phyloP scores from a whole-genome alignment of 2,329 filamentous ascomycete genomes.

The Fusarium phyllophilum region DNA sequence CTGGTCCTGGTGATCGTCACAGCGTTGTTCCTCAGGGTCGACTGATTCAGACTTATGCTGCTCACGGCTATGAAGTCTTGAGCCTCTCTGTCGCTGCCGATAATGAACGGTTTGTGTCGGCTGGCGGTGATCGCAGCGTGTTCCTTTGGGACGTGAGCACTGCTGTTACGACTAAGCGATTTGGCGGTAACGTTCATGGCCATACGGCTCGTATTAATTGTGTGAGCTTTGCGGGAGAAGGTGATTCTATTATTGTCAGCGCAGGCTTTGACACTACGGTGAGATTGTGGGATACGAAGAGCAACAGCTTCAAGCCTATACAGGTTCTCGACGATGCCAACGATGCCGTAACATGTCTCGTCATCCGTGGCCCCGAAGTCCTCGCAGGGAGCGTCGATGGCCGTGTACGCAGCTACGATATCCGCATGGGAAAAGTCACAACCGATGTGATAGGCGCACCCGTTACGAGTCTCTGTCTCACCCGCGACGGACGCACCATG shows the following conservation, averaged over 20 bases:
- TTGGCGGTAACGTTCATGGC: slow-evolving; percentile 68
- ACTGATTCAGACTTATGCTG: slow-evolving; percentile 87
- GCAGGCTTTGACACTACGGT: slow-evolving; percentile 81
- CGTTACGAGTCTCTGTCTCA: slow-evolving; percentile 80
- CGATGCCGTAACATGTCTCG: slow-evolving; percentile 70
- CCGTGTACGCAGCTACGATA: slow-evolving; percentile 81
- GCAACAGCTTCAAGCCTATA: slow-evolving; percentile 67
- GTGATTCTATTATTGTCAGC: slow-evolving; percentile 76
- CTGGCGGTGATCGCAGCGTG: slow-evolving; percentile 88
- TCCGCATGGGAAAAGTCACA: slow-evolving; percentile 76
- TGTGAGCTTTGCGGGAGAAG: slow-evolving; percentile 81
- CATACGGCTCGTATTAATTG: slow-evolving; percentile 81
- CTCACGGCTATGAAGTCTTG: slow-evolving; percentile 92
- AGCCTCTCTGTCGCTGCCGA: slow-evolving; percentile 77
- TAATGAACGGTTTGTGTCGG: slow-evolving; percentile 88
- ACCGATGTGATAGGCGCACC: slow-evolving; percentile 75
- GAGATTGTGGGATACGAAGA: slow-evolving; percentile 77
- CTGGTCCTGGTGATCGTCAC: slow-evolving; percentile 44
- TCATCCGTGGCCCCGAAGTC: slow-evolving; percentile 65
- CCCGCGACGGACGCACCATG: slow-evolving; percentile 77
- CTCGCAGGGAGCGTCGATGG: slow-evolving; percentile 86
- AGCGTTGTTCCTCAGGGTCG: slow-evolving; percentile 58
- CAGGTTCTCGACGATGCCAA: slow-evolving; percentile 78
- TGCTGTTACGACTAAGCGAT: slow-evolving; percentile 80
- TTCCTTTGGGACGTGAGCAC: slow-evolving; percentile 95